A percentile compares a stretch with the other conserved stretches of the same genome.
These are phyloP conservation scores for Hypomontagnella submonticulosa DNA, from an alignment of 495 filamentous ascomycete genomes.

Conservation along the genomic window DNA sequence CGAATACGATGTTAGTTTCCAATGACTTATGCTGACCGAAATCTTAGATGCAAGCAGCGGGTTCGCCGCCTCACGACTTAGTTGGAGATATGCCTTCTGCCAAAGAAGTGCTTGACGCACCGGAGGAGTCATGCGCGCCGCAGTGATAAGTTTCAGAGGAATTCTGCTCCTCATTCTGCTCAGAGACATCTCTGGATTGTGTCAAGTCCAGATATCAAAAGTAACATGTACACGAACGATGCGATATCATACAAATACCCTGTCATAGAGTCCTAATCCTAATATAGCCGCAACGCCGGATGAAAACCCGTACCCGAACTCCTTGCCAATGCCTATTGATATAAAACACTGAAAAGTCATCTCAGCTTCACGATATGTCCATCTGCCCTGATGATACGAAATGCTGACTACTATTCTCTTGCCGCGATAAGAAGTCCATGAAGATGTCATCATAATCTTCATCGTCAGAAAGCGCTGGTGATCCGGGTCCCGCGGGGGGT, in stretches of 20 bases:
- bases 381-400: conserved; percentile 44
- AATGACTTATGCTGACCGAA: conserved; percentile 38
- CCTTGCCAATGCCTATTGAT: conserved; percentile 13
- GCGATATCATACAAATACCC: conserved; percentile 43
- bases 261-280: conserved; percentile 36
- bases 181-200: conserved; percentile 40
- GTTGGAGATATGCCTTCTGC: conserved; percentile 87
- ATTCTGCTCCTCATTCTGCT: conserved; percentile 26
- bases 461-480: conserved; percentile 58
- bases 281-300: conserved; percentile 39
- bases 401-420: conserved; percentile 18
- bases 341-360: conserved; percentile 1
- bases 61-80: conserved; percentile 88
- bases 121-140: conserved; percentile 77
- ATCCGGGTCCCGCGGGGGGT: conserved; percentile 26
- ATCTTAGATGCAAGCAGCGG: conserved; percentile 90
- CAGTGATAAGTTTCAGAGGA: conserved; percentile 61
- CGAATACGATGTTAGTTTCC: no score
- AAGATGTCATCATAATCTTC: conserved; percentile 68
- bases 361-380: conserved; percentile 43
- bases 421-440: conserved; percentile 51
- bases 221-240: conserved; percentile 25
- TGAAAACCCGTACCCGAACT: conserved; percentile 30
- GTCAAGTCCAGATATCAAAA: conserved; percentile 30
- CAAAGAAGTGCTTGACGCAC: conserved; percentile 74